Evolutionary conservation across 768 basidiomycete species (phyloP), one percentile per base, ranked within the genome.

Genomic region (Ramaria rubella): DNA sequence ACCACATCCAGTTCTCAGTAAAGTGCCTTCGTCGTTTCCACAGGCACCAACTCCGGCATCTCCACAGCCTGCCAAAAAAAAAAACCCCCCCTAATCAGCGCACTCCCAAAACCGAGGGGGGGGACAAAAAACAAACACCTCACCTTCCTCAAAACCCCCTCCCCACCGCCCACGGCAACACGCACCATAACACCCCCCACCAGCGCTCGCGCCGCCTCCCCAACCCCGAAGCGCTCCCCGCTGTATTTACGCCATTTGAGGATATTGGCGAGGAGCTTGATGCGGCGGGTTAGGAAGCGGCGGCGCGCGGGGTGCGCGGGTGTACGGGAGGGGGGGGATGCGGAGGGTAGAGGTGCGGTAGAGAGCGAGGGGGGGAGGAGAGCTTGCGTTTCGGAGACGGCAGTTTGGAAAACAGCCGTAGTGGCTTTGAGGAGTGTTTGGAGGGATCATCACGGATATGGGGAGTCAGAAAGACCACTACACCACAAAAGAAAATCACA

Each of bases 141-240:
- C 59, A 90, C 90, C 79, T 80, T 81, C 26, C 70, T 73, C 56
- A 80, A 72, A 58, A 80, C 70, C 36, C 81, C 81, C 67, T 85
- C 78, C 2, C 91, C 91, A 12, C 94, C 92, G 33, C 90, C 86
- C 42, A 91, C 90, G 5, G 91, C 85, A 29, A 89, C 74, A 5
- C 79, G 81, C 49, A 86, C 63, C 42, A 94, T 76, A 59, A 77
- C 78, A 19, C 77, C 72, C 21, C 78, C 78, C 8, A 89, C 75
- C 15, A 93, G 68, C 60, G 75, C 76, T 15, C 70, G 75, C 21
- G 81, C 75, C 44, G 89, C 70, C 48, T 74, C 68, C 7, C 77
- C 80, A n/a, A 82, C 63, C 6, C 80, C 80, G 61, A 75, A 83
- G 48, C 71, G 73, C 60, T 83, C 83, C 24, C 82, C 81, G 2